Evolutionary conservation across 2,329 filamentous ascomycete genomes (phyloP).

Genomic region (Paraphoma sp.): DNA sequence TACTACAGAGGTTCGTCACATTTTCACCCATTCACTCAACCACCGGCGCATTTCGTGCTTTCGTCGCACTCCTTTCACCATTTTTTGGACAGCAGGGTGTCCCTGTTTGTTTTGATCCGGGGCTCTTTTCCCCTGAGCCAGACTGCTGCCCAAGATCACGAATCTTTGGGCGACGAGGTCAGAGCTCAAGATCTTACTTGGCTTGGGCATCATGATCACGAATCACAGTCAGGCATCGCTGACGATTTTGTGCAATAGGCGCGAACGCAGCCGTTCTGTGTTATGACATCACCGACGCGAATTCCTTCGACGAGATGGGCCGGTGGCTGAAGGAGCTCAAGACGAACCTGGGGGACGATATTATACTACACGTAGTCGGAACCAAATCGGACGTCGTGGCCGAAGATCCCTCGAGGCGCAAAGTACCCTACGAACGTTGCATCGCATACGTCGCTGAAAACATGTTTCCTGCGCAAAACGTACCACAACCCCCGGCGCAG

Average conservation of each 20-base stretch:
- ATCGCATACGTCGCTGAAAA: conserved; percentile 96
- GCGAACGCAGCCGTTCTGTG: conserved; percentile 93
- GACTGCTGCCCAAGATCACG: conserved; percentile 13
- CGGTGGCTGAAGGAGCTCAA: conserved; percentile 87
- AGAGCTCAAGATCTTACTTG: conserved; percentile 1
- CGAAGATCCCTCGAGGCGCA: conserved; percentile 76
- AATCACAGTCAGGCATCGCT: background rate
- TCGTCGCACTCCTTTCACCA: background rate
- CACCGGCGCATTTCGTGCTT: background rate
- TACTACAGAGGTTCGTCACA: conserved; percentile 74
- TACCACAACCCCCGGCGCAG: background rate
- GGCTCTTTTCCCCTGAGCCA: background rate
- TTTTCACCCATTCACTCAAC: background rate
- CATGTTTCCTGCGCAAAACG: conserved; percentile 71
- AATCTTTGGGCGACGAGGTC: conserved; percentile 2
- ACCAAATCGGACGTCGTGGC: conserved; percentile 82
- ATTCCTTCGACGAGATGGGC: conserved; percentile 90
- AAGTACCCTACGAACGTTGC: conserved; percentile 92
- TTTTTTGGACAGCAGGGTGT: background rate
- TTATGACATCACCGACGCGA: conserved; percentile 89
- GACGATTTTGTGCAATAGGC: conserved; percentile 53
- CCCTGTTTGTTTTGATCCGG: background rate
- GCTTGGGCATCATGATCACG: background rate
- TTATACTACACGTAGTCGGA: conserved; percentile 92
- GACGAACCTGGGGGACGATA: conserved; percentile 75